Base-by-base conservation (phyloP, 805 yeast genomes). In the Pichia rugopelliculosa region DNA sequence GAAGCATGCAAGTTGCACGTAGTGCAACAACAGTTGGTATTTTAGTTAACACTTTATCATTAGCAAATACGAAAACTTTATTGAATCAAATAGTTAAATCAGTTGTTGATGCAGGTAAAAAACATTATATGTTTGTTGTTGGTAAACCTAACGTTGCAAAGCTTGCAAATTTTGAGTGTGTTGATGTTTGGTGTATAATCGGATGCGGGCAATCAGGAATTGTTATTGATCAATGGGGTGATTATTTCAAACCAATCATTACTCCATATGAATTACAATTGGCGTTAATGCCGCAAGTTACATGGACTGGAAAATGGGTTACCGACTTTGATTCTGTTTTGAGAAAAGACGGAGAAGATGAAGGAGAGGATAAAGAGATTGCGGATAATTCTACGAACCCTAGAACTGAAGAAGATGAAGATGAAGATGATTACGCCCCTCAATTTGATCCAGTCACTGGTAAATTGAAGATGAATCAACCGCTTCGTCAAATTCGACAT, bases 91-190 rank as follows among this genome's bases (percentile, higher is more conserved):
- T 89, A 8, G 75, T 79, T 15, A 61, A 69, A 23, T 75, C 84
- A 65, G 78, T 93, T 49, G 75, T 73, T 44, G 72, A 70, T 4
- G 89, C 91, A 0, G 96, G 87, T 2, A 93, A 93, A 66, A 93
- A 93, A 60, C 91, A 87, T 55, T 93, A 93, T 60, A 76, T 88
- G 61, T 89, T 93, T 68, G 98, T 90, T 4, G 98, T 93, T 4
- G 99, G 99, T 11, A 93, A 93, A 64, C 98, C 98, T 10, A 93
- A 93, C 59, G 97, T 93, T 18, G 96, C 99, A 23, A 93, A 93
- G 59, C 71, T 93, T 44, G 99, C 98, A 10, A 93, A 93, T 63
- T 93, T 93, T 61, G 99, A 91, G 53, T 82, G 80, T n/a, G 77
- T 93, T 13, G 98, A 93, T 56, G 75, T 87, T 21, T 93, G 99